phyloP scores from a whole-genome alignment of 192 early-diverging fungal genomes.

The Phycomyces blakesleeanus region DNA sequence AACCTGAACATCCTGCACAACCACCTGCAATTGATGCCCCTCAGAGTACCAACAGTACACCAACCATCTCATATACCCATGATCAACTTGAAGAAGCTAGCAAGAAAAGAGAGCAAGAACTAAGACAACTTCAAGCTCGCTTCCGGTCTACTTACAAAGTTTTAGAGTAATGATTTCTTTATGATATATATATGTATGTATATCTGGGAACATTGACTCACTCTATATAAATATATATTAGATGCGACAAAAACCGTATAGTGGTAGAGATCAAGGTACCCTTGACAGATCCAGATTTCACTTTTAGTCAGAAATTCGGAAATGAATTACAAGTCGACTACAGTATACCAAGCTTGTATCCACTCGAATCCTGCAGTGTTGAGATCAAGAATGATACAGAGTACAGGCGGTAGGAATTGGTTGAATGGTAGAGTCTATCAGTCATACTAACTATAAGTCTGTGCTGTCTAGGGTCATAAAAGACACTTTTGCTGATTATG shows the following conservation, averaged over 20 bases:
- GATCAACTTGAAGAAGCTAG: constrained; percentile 14
- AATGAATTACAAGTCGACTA: constrained; percentile 10
- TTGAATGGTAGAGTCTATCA: not conserved
- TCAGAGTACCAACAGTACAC: not conserved
- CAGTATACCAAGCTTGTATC: constrained; percentile 32
- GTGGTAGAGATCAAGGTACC: constrained; percentile 2
- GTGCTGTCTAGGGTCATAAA: not conserved
- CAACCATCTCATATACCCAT: not conserved
- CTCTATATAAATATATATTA: not conserved
- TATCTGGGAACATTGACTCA: no score
- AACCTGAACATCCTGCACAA: constrained; percentile 5
- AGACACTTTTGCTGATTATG: constrained; percentile 10
- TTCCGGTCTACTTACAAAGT: constrained; percentile 18
- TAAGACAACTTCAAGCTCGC: constrained; percentile 17
- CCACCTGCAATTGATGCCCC: constrained; percentile 4
- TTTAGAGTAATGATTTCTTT: no score
- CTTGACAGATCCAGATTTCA: constrained; percentile 15
- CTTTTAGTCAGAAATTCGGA: constrained; percentile 1
- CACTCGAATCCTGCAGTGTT: constrained; percentile 41
- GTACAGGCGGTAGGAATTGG: not conserved
- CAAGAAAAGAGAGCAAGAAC: constrained; percentile 10
- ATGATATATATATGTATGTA: no score
- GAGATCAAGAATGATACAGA: constrained; percentile 11
- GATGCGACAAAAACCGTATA: constrained; percentile 2
- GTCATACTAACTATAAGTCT: not conserved